Evolutionary conservation across 2,329 filamentous ascomycete species (phyloP).

Genomic region (Cryoendolithus antarcticus): DNA sequence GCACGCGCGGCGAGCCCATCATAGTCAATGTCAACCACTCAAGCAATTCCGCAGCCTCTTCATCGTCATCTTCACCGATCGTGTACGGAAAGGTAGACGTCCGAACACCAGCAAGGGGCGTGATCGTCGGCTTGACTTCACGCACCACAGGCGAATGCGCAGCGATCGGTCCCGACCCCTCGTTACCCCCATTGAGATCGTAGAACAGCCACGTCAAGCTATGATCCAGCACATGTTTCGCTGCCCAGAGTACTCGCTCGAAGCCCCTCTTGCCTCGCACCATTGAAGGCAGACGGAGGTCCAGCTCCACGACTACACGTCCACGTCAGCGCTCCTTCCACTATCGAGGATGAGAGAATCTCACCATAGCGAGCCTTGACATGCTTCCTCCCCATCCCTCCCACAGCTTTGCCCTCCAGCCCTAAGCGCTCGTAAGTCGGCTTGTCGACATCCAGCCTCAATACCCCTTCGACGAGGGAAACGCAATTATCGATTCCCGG

Average conservation of each 20-base stretch:
- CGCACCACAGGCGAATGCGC: slow-evolving; percentile 23
- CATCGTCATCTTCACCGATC: slow-evolving; percentile 38
- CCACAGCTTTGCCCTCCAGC: slow-evolving; percentile 57
- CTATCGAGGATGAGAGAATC: slow-evolving; percentile 7
- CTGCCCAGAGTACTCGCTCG: slow-evolving; percentile 64
- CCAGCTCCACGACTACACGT: slow-evolving; percentile 56
- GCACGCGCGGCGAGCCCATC: slow-evolving; percentile 53
- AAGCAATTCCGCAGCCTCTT: slow-evolving; percentile 53
- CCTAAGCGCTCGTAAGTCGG: slow-evolving; percentile 74
- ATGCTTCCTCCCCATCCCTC: slow-evolving; percentile 47
- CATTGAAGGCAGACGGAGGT: slow-evolving; percentile 66
- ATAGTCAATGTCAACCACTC: slow-evolving; percentile 64
- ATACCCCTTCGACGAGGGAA: slow-evolving; percentile 55
- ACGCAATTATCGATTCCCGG: slow-evolving; percentile 60
- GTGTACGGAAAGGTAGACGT: slow-evolving; percentile 20
- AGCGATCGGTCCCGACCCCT: slow-evolving; percentile 9
- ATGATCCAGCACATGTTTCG: slow-evolving; percentile 59
- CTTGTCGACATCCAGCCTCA: slow-evolving; percentile 68
- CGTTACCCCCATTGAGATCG: slow-evolving; percentile 34
- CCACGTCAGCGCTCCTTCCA: background rate
- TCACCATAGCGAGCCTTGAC: slow-evolving; percentile 63
- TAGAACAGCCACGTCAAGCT: slow-evolving; percentile 68
- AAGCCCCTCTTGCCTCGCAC: slow-evolving; percentile 73
- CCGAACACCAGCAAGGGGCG: slow-evolving; percentile 13
- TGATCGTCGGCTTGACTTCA: slow-evolving; percentile 15